These are phyloP conservation scores for Chlorella sp. DNA, from an alignment of 139 green algal species.

Conservation along the genomic window DNA sequence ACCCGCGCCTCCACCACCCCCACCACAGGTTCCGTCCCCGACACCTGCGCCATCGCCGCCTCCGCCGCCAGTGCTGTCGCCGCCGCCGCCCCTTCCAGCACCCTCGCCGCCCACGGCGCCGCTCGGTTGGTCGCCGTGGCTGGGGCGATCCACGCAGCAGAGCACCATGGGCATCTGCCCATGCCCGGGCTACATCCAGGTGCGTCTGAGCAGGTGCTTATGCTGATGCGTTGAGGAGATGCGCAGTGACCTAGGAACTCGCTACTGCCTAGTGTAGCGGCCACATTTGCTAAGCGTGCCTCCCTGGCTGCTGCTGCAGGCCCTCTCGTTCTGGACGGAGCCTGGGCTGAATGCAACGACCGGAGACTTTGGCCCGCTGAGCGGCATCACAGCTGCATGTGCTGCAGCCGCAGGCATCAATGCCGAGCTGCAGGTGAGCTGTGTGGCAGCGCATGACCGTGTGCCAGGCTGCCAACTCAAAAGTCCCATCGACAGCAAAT, in stretches of 20 bases:
- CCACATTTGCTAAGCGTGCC: too few species aligned
- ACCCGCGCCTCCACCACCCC: not conserved
- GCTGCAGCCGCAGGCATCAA: too few species aligned
- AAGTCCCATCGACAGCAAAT: too few species aligned
- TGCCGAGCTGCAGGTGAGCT: too few species aligned
- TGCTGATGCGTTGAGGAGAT: not conserved
- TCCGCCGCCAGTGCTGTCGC: not conserved
- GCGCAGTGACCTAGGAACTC: not conserved
- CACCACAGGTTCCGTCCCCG: not conserved
- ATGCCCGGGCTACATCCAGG: not conserved
- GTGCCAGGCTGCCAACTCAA: too few species aligned
- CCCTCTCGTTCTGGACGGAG: too few species aligned
- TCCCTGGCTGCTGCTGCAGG: slow-evolving; percentile 4
- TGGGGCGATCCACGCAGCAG: not conserved
- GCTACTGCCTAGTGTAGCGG: not conserved
- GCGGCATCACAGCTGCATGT: too few species aligned
- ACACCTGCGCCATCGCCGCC: not conserved
- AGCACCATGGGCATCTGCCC: not conserved
- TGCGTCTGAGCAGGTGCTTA: not conserved
- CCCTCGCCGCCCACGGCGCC: not conserved
- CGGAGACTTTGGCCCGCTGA: too few species aligned
- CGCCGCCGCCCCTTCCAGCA: not conserved
- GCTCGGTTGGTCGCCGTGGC: not conserved
- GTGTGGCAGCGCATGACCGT: too few species aligned
- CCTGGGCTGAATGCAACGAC: too few species aligned